These are phyloP conservation scores for Arthrobotrys iridis DNA, from an alignment of 2,329 filamentous ascomycete species.

Conservation along the genomic window DNA sequence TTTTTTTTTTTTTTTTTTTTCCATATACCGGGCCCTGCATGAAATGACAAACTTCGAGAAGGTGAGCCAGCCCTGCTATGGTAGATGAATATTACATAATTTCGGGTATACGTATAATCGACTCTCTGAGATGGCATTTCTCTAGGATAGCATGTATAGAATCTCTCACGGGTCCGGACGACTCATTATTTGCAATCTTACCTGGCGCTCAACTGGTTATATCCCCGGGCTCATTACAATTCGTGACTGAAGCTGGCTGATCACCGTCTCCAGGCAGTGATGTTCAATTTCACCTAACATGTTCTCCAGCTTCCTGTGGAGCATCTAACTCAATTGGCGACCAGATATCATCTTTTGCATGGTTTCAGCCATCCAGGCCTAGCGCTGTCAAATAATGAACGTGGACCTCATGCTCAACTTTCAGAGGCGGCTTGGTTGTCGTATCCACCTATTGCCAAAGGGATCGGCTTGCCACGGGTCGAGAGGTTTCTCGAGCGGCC, in stretches of 20 bases:
- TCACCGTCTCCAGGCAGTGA: neutral
- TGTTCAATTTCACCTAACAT: slow-evolving; percentile 1
- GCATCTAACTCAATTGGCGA: slow-evolving; percentile 23
- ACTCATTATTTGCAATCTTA: slow-evolving; percentile 15
- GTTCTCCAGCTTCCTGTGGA: slow-evolving; percentile 29
- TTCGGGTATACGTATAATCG: slow-evolving; percentile 43
- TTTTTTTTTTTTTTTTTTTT: neutral
- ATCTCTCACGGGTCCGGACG: neutral
- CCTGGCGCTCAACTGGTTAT: neutral
- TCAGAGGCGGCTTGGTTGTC: slow-evolving; percentile 22
- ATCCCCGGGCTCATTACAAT: neutral
- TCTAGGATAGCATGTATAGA: slow-evolving; percentile 15
- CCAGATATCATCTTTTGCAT: slow-evolving; percentile 11
- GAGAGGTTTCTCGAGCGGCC: neutral
- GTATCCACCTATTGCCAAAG: slow-evolving; percentile 34
- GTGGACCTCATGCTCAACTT: too few species aligned
- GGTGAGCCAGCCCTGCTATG: neutral
- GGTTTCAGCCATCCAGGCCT: slow-evolving; percentile 46
- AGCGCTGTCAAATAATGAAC: slow-evolving; percentile 39
- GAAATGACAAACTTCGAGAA: slow-evolving; percentile 27
- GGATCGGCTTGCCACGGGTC: slow-evolving; percentile 44
- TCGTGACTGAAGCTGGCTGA: neutral
- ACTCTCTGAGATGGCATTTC: neutral
- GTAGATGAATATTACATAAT: slow-evolving; percentile 47
- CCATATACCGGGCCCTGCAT: slow-evolving; percentile 22